A percentile compares a stretch with the other conserved stretches of the same genome.
These are phyloP conservation scores for Fragaria nilgerrensis DNA, from an alignment of 306 rosid genomes.

Conservation along the genomic window DNA sequence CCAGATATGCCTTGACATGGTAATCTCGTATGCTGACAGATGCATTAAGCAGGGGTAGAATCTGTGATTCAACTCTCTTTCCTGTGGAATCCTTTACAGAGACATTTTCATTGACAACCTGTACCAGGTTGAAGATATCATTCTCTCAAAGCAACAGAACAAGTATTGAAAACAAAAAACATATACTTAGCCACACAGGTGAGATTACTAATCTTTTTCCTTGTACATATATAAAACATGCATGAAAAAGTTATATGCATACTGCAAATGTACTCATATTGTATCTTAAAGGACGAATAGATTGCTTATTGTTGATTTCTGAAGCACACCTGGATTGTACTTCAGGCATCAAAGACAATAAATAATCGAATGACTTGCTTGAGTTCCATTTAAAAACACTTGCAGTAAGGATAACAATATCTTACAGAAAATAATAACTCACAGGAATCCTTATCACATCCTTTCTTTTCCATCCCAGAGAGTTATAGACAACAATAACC, in stretches of 20 bases:
- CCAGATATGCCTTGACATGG: constrained; percentile 54
- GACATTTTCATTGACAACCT: constrained; percentile 59
- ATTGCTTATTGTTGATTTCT: no score
- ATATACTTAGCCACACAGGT: background rate
- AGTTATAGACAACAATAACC: constrained; percentile 69
- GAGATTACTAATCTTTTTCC: no score
- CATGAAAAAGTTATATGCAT: no score
- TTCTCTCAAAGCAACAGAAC: background rate
- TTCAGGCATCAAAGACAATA: no score
- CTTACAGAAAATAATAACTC: constrained; percentile 31
- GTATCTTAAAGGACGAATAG: no score
- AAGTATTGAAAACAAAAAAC: constrained; percentile 1
- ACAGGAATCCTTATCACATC: constrained; percentile 81
- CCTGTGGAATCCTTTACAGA: constrained; percentile 64
- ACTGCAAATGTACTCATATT: no score
- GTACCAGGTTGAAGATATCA: constrained; percentile 4
- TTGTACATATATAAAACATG: no score
- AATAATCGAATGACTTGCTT: no score
- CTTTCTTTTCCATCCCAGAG: constrained; percentile 87
- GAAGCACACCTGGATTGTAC: no score
- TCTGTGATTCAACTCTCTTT: constrained; percentile 68
- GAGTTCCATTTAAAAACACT: no score
- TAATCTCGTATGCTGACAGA: constrained; percentile 46
- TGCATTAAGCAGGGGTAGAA: constrained; percentile 55
- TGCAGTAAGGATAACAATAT: no score